These are phyloP conservation scores for Pisolithus orientalis DNA, from an alignment of 768 basidiomycete genomes.

Conservation along the genomic window DNA sequence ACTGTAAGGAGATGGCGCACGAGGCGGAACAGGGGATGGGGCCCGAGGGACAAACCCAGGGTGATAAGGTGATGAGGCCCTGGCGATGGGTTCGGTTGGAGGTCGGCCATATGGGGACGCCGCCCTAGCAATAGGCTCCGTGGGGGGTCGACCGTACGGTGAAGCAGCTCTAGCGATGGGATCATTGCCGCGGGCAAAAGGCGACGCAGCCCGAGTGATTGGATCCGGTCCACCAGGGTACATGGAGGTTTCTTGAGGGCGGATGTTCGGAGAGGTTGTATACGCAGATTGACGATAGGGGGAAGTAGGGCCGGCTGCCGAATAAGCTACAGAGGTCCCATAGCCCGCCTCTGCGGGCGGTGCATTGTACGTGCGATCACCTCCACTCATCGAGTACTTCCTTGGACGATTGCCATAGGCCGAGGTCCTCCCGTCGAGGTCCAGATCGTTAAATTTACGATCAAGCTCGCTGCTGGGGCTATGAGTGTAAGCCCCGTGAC, in stretches of 20 bases:
- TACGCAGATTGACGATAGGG: conserved; percentile 30
- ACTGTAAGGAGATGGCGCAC: conserved; percentile 28
- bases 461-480: conserved; percentile 32
- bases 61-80: conserved; percentile 26
- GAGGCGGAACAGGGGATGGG: conserved; percentile 6
- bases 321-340: conserved; percentile 17
- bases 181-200: conserved; percentile 31
- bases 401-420: conserved; percentile 32
- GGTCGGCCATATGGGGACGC: conserved; percentile 12
- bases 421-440: conserved; percentile 24
- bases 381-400: conserved; percentile 40
- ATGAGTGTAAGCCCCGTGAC: conserved; percentile 19
- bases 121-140: conserved; percentile 33
- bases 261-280: conserved; percentile 41
- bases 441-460: conserved; percentile 30
- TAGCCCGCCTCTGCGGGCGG: conserved; percentile 18
- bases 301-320: conserved; percentile 29
- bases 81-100: conserved; percentile 13
- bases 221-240: conserved; percentile 34
- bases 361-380: conserved; percentile 22
- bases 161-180: conserved; percentile 26
- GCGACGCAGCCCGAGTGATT: conserved; percentile 26
- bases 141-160: conserved; percentile 30
- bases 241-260: conserved; percentile 38
- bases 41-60: background rate